Evolutionary conservation across 192 early-diverging fungal species (phyloP).

Genomic region (Coemansia nantahalensis): DNA sequence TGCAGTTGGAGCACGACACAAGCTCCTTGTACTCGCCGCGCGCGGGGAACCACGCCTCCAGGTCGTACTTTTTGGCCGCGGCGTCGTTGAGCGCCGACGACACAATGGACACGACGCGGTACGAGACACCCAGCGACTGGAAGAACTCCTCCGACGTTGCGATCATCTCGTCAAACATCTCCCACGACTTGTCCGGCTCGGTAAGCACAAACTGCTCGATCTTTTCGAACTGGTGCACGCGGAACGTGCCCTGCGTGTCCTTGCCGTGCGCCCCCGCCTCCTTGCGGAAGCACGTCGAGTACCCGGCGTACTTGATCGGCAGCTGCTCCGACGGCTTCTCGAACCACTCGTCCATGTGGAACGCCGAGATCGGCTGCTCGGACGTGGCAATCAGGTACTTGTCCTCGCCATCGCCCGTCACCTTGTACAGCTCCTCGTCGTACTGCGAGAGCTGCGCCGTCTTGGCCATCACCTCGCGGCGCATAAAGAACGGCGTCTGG

Average conservation of each 20-base stretch:
- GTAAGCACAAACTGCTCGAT: constrained; percentile 97
- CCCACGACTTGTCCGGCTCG: constrained; percentile 97
- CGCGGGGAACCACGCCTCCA: constrained; percentile 99
- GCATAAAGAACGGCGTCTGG: constrained; percentile 99
- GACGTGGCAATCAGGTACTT: constrained; percentile 99
- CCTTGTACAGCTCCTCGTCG: constrained; percentile 98
- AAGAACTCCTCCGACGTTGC: constrained; percentile 89
- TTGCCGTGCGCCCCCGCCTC: constrained; percentile 97
- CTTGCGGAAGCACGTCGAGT: constrained; percentile 99
- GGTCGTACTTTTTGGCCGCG: constrained; percentile 98
- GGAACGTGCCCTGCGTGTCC: constrained; percentile 99
- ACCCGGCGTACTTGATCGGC: constrained; percentile 91
- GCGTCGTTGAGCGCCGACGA: constrained; percentile 98
- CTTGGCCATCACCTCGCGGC: constrained; percentile 94
- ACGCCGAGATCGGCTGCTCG: constrained; percentile 98
- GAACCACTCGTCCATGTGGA: constrained; percentile 96
- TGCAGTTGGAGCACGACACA: constrained; percentile 99
- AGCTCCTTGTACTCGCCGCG: constrained; percentile 98
- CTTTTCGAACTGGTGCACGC: constrained; percentile 99
- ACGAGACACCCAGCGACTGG: constrained; percentile 90
- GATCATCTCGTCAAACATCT: constrained; percentile 98
- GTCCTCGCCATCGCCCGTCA: constrained; percentile 75
- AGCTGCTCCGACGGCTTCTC: constrained; percentile 87
- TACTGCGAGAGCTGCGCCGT: constrained; percentile 97
- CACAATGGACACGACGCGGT: constrained; percentile 93